These are phyloP conservation scores for Pseudonitzschia delicatissima DNA, from an alignment of 108 stramenopile species.

Conservation along the genomic window DNA sequence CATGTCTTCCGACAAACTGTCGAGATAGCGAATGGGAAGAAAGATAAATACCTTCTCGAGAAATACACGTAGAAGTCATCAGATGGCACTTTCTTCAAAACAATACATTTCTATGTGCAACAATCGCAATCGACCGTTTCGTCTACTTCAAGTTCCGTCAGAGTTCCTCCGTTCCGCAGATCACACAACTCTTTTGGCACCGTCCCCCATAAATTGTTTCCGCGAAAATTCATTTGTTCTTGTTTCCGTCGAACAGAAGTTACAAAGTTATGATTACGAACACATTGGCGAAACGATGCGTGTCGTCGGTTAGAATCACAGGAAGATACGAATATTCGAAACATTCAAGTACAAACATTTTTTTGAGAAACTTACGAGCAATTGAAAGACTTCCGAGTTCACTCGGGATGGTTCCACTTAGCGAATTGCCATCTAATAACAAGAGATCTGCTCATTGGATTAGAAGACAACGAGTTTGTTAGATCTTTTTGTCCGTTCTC, in stretches of 20 bases:
- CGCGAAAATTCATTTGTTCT: conserved; percentile 30
- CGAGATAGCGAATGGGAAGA: no score
- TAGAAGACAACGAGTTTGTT: neutral
- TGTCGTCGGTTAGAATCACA: no score
- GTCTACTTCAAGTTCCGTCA: conserved; percentile 24
- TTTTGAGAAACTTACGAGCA: conserved; percentile 21
- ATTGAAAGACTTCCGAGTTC: conserved; percentile 37
- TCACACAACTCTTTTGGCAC: conserved; percentile 30
- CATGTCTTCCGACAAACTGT: no score
- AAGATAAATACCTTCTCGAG: no score
- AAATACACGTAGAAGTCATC: no score
- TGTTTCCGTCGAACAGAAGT: no score
- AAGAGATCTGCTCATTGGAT: conserved; percentile 14
- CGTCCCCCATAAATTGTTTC: conserved; percentile 22
- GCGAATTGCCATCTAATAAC: conserved; percentile 19
- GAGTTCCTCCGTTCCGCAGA: conserved; percentile 6
- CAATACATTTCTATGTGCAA: conserved; percentile 18
- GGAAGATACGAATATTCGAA: no score
- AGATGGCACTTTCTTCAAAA: no score
- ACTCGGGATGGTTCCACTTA: conserved; percentile 39
- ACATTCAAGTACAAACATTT: no score
- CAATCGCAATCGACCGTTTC: conserved; percentile 27
- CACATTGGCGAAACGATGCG: no score
- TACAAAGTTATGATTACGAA: no score
- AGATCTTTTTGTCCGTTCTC: no score